These are phyloP conservation scores for Amanita jacksonii DNA, from an alignment of 768 basidiomycete genomes.

Conservation along the genomic window DNA sequence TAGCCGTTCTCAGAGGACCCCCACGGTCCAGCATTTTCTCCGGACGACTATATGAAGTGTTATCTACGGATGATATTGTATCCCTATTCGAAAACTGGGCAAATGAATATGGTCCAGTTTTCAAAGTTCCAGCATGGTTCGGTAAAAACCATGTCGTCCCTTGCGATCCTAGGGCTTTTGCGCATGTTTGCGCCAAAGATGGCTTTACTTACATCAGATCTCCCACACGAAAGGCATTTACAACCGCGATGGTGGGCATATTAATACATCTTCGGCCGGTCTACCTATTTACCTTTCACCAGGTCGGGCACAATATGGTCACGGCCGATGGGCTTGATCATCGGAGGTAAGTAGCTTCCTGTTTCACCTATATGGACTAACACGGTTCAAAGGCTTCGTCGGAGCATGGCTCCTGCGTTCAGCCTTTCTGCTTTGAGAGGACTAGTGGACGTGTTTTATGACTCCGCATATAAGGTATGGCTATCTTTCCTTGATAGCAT, in stretches of 20 bases:
- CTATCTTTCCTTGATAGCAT: neutral
- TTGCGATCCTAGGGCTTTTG: constrained; percentile 40
- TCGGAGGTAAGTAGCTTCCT: too few species aligned
- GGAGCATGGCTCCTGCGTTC: constrained; percentile 30
- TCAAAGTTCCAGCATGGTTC: constrained; percentile 26
- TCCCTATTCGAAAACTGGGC: constrained; percentile 25
- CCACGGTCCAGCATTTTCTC: too few species aligned
- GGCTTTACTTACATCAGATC: constrained; percentile 38
- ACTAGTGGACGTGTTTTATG: constrained; percentile 28
- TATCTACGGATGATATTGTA: too few species aligned
- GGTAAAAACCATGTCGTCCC: constrained; percentile 27
- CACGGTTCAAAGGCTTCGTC: constrained; percentile 23
- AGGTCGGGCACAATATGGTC: too few species aligned
- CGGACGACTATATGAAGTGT: too few species aligned
- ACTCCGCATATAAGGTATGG: constrained; percentile 29
- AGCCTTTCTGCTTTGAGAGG: constrained; percentile 28
- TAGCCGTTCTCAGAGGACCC: too few species aligned
- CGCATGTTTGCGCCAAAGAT: constrained; percentile 42
- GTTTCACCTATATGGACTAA: too few species aligned
- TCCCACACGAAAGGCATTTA: constrained; percentile 22
- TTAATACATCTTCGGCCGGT: too few species aligned
- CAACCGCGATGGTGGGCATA: constrained; percentile 13
- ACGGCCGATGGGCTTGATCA: too few species aligned
- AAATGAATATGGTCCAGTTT: constrained; percentile 37
- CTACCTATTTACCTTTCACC: too few species aligned